phyloP scores from a whole-genome alignment of 345 rosid species.

The Aquilaria malaccensis region DNA sequence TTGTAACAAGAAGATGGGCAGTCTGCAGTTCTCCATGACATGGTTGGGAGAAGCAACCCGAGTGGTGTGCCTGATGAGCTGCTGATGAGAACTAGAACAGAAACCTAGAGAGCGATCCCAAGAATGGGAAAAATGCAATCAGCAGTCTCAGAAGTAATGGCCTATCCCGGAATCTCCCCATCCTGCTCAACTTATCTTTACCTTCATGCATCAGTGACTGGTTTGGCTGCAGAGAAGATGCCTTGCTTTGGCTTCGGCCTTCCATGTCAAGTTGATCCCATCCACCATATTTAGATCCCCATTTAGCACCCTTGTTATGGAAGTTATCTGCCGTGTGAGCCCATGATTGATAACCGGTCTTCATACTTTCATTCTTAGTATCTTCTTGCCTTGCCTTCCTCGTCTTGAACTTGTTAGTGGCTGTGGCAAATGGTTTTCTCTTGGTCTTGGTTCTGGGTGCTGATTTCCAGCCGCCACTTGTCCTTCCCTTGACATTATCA shows the following conservation, averaged over 20 bases:
- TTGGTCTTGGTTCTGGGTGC: constrained; percentile 25
- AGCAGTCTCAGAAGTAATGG: constrained; percentile 60
- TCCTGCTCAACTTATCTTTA: constrained; percentile 34
- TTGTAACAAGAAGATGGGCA: too few relatives aligned
- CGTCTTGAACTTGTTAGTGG: constrained; percentile 21
- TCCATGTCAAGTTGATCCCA: constrained; percentile 72
- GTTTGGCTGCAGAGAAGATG: constrained; percentile 7
- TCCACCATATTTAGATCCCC: constrained; percentile 46
- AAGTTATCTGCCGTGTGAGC: constrained; percentile 29
- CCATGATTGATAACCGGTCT: constrained; percentile 64
- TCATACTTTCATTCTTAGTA: constrained; percentile 14
- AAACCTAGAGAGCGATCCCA: constrained; percentile 62
- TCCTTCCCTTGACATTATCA: constrained; percentile 45
- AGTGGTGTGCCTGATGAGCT: too few relatives aligned
- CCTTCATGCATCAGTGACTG: constrained; percentile 20
- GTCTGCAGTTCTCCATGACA: too few relatives aligned
- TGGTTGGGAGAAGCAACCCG: too few relatives aligned
- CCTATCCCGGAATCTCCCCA: constrained; percentile 55
- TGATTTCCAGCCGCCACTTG: constrained; percentile 25
- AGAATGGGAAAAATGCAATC: constrained; percentile 68
- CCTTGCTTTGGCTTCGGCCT: constrained; percentile 11
- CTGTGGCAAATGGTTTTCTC: constrained; percentile 34
- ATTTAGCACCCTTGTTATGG: constrained; percentile 8
- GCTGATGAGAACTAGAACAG: constrained; percentile 31
- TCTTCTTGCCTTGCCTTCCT: constrained; percentile 23